Evolutionary conservation across 2,329 filamentous ascomycete genomes (phyloP), one percentile per base, ranked within the genome.

Genomic region (Neophaeococcomyces mojaviensis): DNA sequence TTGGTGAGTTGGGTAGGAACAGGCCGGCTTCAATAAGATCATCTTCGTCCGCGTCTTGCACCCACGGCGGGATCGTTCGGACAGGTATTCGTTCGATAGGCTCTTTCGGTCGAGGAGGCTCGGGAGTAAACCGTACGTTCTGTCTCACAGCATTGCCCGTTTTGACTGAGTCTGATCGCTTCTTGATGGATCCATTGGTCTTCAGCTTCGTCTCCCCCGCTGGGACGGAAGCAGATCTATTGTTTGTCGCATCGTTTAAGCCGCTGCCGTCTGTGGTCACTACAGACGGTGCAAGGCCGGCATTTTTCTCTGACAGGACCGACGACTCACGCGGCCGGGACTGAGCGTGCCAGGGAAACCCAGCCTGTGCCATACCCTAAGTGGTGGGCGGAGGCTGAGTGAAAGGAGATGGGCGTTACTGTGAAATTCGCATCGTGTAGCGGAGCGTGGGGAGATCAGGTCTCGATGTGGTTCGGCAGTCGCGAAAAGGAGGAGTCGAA

Each of bases 11-110:
- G 8, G 69, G 58, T 13, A 67, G 55, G 12, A 53, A 57, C 32
- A 62, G 61, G 36, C 54, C 58, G 35, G 56, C 50, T 32, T 65
- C 56, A 32, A 66, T 62, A 19, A 62, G 54, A 31, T 64, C 68
- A 30, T 64, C 61, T 18, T 65, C 64, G 37, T 68, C 64, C 16
- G 67, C 61, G 18, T 68, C 68, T 33, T 60, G 61, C 32, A 72
- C 64, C 69, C 69, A 72, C 36, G 63, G 47, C 49, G 46, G 33
- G 24, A 26, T 44, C 10, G 47, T 49, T 15, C 47, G 30, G 22
- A 49, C 47, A 3, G 37, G 38, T 19, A 41, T 41, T 15, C 31
- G 32, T 12, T 40, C 19, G 34, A 30, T 28, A 30, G 38, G 28
- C 38, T 41, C 38, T 18, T 32, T 38, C 36, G 36, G 38, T 2